These are phyloP conservation scores for Ophiocordyceps camponoti-rufipedis DNA, from an alignment of 2,329 filamentous ascomycete species.

Conservation along the genomic window DNA sequence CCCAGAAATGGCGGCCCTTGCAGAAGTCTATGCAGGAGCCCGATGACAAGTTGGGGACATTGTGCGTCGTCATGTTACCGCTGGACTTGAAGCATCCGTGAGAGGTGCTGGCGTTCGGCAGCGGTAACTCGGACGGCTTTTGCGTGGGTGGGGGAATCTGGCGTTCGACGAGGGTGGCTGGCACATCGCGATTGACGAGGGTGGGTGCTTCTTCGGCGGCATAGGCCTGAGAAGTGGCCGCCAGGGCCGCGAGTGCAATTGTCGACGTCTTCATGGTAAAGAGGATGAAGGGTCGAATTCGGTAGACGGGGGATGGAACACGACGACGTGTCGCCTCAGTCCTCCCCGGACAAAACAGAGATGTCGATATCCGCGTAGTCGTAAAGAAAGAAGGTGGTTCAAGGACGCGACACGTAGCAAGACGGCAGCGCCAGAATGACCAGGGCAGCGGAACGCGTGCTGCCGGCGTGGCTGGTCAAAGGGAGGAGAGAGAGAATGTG, in stretches of 20 bases:
- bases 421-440: not conserved
- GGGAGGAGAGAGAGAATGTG: not conserved
- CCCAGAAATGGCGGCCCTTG: conserved; percentile 24
- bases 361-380: not conserved
- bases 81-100: conserved; percentile 32
- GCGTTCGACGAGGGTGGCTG: not conserved
- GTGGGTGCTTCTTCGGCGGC: conserved; percentile 6
- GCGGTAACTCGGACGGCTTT: conserved; percentile 17
- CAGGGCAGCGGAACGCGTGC: not conserved
- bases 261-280: conserved; percentile 13
- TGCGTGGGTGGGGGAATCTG: conserved; percentile 10
- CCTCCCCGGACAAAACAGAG: not conserved
- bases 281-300: not conserved
- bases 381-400: not conserved
- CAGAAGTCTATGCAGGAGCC: conserved; percentile 24
- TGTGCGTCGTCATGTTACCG: conserved; percentile 18
- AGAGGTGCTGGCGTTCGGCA: conserved; percentile 18
- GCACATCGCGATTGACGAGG: not conserved
- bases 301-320: not conserved
- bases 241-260: conserved; percentile 10
- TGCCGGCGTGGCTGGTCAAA: not conserved
- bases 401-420: not conserved
- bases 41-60: conserved; percentile 12
- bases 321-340: not conserved
- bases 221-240: conserved; percentile 10